phyloP scores from a whole-genome alignment of 371 early-diverging fungal species.

The Capniomyces stellatus region DNA sequence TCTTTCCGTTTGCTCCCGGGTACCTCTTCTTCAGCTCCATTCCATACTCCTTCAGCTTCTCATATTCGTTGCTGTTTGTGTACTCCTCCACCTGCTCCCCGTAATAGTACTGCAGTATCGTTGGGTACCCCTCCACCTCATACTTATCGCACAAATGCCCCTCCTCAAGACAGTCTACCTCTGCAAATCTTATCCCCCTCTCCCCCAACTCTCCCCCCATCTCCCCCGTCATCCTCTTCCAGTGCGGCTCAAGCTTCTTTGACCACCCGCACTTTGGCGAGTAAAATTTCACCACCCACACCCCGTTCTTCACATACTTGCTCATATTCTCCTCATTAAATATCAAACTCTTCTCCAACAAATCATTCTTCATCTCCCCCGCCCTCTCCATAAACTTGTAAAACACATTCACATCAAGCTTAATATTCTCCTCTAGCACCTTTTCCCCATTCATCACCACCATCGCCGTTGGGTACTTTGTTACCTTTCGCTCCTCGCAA shows the following conservation, averaged over 20 bases:
- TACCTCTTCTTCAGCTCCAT: constrained; percentile 10
- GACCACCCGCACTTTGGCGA: constrained; percentile 22
- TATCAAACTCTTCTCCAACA: not conserved
- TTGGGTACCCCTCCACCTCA: constrained; percentile 35
- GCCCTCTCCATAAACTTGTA: constrained; percentile 11
- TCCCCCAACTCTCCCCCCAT: constrained; percentile 8
- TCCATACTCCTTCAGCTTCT: constrained; percentile 12
- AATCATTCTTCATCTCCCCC: constrained; percentile 10
- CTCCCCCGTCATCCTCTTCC: constrained; percentile 18
- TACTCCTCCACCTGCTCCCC: constrained; percentile 36
- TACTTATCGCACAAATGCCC: constrained; percentile 49
- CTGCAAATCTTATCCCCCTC: constrained; percentile 42
- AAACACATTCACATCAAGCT: not conserved
- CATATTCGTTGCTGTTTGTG: constrained; percentile 10
- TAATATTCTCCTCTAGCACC: not conserved
- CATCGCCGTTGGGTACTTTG: not conserved
- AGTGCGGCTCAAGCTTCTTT: constrained; percentile 17
- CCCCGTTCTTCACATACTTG: constrained; percentile 6
- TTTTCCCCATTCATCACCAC: not conserved
- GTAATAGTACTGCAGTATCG: constrained; percentile 38
- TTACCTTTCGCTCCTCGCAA: not conserved
- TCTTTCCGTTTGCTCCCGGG: constrained; percentile 16
- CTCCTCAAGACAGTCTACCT: constrained; percentile 55
- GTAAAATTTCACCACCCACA: constrained; percentile 25
- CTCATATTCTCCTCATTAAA: constrained; percentile 12